Conservation (phyloP, 495 filamentous ascomycete species). For the Extremus antarcticus region DNA sequence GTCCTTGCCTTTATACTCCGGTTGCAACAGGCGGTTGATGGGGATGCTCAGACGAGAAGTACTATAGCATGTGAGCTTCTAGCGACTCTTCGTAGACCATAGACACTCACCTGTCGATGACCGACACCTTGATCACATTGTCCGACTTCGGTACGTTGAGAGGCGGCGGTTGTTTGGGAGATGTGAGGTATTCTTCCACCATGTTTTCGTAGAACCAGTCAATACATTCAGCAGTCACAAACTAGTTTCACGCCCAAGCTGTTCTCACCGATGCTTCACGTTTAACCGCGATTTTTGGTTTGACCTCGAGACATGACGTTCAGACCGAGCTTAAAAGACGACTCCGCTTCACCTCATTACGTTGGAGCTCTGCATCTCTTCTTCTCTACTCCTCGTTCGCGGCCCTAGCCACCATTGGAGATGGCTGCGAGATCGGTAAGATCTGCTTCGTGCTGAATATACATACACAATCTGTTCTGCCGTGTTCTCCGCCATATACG, state of each 20-base stretch:
- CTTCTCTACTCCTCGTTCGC: no score
- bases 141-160: conserved; percentile 39
- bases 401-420: no score
- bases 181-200: conserved; percentile 14
- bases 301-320: neutral
- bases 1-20: conserved; percentile 18
- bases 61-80: conserved; percentile 13
- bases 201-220: neutral
- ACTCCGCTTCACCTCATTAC: neutral
- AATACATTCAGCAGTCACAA: neutral
- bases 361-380: no score
- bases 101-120: conserved; percentile 40
- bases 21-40: conserved; percentile 13
- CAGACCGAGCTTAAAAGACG: neutral
- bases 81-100: neutral
- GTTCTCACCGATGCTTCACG: no score
- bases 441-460: no score
- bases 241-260: no score
- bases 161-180: conserved; percentile 24
- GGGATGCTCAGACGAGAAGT: conserved; percentile 24
- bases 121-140: conserved; percentile 41
- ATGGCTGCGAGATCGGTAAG: no score
- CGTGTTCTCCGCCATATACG: no score
- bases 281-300: neutral
- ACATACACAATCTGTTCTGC: no score